These are phyloP conservation scores for Pythium insidiosum DNA, from an alignment of 352 stramenopile species.

Conservation along the genomic window DNA sequence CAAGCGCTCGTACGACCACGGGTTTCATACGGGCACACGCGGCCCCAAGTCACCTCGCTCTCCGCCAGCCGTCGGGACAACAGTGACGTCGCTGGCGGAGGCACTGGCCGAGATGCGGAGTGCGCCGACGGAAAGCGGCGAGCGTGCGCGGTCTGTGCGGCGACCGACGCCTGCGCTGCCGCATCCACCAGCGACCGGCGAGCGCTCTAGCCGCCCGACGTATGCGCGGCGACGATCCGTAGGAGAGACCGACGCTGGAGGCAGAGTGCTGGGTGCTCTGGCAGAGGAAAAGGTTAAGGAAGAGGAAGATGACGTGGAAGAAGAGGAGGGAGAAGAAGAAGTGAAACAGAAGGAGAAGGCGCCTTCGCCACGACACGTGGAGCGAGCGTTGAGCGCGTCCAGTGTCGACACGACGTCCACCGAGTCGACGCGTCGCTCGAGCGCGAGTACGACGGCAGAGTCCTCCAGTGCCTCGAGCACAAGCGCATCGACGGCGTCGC, in stretches of 20 bases:
- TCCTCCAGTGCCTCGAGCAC: too few relatives aligned
- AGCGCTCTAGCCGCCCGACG: too few relatives aligned
- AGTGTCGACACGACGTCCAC: too few relatives aligned
- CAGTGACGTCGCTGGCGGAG: slow-evolving; percentile 2
- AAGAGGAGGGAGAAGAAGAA: background rate
- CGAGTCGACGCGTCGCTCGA: too few relatives aligned
- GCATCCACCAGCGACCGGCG: background rate
- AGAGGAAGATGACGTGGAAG: background rate
- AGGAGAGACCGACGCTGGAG: too few relatives aligned
- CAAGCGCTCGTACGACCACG: slow-evolving; percentile 44
- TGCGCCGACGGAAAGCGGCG: too few relatives aligned
- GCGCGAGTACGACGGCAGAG: too few relatives aligned
- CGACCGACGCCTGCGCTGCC: background rate
- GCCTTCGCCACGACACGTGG: background rate
- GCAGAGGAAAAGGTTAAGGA: background rate
- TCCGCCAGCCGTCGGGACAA: background rate
- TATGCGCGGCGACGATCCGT: too few relatives aligned
- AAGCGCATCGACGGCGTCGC: too few relatives aligned
- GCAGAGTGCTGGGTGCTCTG: too few relatives aligned
- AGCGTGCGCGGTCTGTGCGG: too few relatives aligned
- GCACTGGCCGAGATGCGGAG: slow-evolving; percentile 7
- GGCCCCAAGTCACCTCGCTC: background rate
- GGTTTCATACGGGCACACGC: slow-evolving; percentile 5
- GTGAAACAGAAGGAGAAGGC: background rate
- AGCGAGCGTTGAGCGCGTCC: too few relatives aligned